Evolutionary conservation across 352 stramenopile species (phyloP).

Genomic region (Pythium dissotocum): DNA sequence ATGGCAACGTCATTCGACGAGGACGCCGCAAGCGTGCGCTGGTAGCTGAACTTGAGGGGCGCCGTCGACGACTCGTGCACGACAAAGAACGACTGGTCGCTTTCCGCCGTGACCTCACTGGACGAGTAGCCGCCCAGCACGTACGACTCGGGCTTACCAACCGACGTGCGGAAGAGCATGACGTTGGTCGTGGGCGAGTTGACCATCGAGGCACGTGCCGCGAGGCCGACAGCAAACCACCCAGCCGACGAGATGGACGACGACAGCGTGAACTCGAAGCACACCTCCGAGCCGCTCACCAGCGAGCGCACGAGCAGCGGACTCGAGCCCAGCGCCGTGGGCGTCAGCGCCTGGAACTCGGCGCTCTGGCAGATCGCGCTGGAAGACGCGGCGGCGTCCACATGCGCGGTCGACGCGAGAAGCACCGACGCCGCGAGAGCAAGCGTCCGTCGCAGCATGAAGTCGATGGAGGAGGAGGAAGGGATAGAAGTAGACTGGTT

Average conservation of each 20-base stretch:
- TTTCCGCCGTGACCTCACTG: conserved; percentile 45
- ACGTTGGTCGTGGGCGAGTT: conserved; percentile 67
- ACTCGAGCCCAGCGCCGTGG: conserved; percentile 51
- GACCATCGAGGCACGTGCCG: conserved; percentile 52
- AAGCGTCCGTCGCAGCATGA: conserved; percentile 20
- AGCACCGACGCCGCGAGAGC: conserved; percentile 8
- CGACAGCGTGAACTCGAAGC: conserved; percentile 64
- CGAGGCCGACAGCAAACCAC: conserved; percentile 70
- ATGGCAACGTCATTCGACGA: conserved; percentile 52
- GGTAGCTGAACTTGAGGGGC: conserved; percentile 69
- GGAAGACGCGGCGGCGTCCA: conserved; percentile 16
- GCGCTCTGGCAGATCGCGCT: conserved; percentile 49
- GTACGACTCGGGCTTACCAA: conserved; percentile 46
- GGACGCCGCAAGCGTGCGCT: conserved; percentile 56
- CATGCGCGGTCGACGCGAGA: not conserved
- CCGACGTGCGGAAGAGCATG: conserved; percentile 63
- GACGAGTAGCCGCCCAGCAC: conserved; percentile 49
- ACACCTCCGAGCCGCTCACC: conserved; percentile 56
- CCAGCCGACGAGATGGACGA: conserved; percentile 35
- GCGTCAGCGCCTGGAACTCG: conserved; percentile 47
- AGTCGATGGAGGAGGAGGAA: not conserved
- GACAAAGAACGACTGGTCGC: conserved; percentile 44
- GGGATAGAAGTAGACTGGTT: too few species aligned
- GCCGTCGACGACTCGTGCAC: conserved; percentile 37
- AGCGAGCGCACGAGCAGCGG: conserved; percentile 64